phyloP scores from a whole-genome alignment of 768 basidiomycete genomes.

The Lentinula detonsa region DNA sequence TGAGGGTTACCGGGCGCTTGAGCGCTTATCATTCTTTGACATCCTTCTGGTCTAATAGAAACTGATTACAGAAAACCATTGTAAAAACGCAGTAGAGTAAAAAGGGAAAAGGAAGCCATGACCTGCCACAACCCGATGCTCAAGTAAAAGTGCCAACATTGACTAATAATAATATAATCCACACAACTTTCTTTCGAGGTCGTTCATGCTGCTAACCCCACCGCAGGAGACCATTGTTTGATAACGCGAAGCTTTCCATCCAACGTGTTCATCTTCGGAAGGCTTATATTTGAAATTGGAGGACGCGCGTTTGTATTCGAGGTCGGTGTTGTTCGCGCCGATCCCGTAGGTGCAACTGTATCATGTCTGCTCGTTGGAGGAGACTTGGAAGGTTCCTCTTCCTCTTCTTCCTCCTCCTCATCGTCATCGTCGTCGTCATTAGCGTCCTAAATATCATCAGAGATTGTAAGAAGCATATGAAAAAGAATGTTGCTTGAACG shows the following conservation, averaged over 20 bases:
- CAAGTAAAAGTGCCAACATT: too few species aligned
- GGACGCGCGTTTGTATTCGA: background rate
- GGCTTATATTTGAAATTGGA: background rate
- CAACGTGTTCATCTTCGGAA: background rate
- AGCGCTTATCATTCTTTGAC: too few species aligned
- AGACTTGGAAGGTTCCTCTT: constrained; percentile 8
- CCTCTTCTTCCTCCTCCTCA: constrained; percentile 49
- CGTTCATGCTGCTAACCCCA: background rate
- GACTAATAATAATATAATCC: too few species aligned
- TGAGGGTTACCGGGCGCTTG: background rate
- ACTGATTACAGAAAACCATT: background rate
- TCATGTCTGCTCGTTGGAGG: background rate
- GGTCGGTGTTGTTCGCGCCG: constrained; percentile 2
- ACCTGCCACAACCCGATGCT: background rate
- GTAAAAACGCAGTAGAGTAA: background rate
- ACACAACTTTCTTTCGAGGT: too few species aligned
- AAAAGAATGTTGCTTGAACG: constrained; percentile 14
- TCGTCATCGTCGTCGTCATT: constrained; percentile 45
- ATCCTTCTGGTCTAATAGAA: too few species aligned
- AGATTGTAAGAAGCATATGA: background rate
- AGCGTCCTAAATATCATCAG: constrained; percentile 25
- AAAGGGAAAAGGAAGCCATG: background rate
- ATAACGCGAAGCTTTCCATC: background rate
- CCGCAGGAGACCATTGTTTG: background rate
- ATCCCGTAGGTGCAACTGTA: background rate